Base-by-base conservation (phyloP, 2,329 filamentous ascomycete species). In the Cryphonectria naterciae region DNA sequence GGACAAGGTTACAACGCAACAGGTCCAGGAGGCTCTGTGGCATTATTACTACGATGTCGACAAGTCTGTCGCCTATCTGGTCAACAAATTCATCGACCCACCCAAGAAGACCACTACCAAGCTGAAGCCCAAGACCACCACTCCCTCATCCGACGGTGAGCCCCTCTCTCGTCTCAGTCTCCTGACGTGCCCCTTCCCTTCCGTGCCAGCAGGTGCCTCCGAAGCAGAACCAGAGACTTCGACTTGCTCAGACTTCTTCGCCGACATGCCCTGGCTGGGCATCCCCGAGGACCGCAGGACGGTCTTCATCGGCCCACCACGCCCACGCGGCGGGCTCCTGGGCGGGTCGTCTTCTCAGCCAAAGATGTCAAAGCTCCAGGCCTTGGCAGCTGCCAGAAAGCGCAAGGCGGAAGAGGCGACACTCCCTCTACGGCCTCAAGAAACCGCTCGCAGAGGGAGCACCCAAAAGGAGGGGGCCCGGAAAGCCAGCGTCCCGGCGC, bases 11-110 rank as follows among this genome's bases (percentile, higher is more conserved):
- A 87, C 85, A 49, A 82, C 80, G 62, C 80, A 77, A 52, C 92
- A 97, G 78, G 95, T 98, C 73, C 90, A 97, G 79, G 95, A 98
- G 73, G 88, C 95, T 0, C 82, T 99, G 22, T 98, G 94, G 94
- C 90, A 99, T 81, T 98, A 98, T 81, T 98, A 95, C 80, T 98
- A 95, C 79, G 95, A 99, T 77, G 86, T 97, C 41, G 92, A 90
- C 70, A 97, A 97, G 81, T 90, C 93, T 0, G 91, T 97, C 52
- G 86, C 88, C 70, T 98, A 97, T 78, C 81, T 99, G 70, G 88
- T 90, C 73, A 92, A 90, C 85, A 90, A 85, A 43, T 88, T 84
- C 74, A 82, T 88, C 74, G 80, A 82, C 10, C 82, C 82, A 25
- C 74, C 77, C 35, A 77, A 80, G 22, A 85, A 85, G 75, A 76